Evolutionary conservation across 345 rosid species (phyloP).

Genomic region (Abelmoschus esculentus): DNA sequence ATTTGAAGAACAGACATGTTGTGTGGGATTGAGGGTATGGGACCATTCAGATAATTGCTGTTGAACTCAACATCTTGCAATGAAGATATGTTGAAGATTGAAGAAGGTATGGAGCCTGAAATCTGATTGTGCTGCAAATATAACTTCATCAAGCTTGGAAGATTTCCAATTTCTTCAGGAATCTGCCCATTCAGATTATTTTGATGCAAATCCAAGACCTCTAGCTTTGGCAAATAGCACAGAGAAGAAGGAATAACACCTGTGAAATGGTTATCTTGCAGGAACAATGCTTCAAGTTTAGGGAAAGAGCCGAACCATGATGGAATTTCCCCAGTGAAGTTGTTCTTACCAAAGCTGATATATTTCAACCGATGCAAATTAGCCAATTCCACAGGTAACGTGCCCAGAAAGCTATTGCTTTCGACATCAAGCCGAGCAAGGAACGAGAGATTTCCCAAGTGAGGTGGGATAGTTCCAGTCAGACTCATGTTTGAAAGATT

Average conservation of each 20-base stretch:
- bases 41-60: neutral
- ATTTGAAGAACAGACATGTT: neutral
- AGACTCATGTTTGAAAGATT: neutral
- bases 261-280: neutral
- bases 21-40: neutral
- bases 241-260: neutral
- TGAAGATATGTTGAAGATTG: conserved; percentile 1
- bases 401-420: neutral
- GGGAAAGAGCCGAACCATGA: neutral
- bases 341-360: neutral
- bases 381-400: neutral
- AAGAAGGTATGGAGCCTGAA: neutral
- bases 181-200: neutral
- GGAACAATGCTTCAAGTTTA: neutral
- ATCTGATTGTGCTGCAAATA: neutral
- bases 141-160: neutral
- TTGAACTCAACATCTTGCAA: neutral
- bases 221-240: neutral
- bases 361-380: neutral
- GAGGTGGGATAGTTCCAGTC: neutral
- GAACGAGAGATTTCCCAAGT: neutral
- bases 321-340: neutral
- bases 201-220: neutral
- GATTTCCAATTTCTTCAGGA: neutral
- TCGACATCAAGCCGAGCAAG: neutral